Percentiles rank a stretch among this genome's conserved stretches.
Conservation (phyloP, 257 asterid genomes). For the Nicotiana tabacum region DNA sequence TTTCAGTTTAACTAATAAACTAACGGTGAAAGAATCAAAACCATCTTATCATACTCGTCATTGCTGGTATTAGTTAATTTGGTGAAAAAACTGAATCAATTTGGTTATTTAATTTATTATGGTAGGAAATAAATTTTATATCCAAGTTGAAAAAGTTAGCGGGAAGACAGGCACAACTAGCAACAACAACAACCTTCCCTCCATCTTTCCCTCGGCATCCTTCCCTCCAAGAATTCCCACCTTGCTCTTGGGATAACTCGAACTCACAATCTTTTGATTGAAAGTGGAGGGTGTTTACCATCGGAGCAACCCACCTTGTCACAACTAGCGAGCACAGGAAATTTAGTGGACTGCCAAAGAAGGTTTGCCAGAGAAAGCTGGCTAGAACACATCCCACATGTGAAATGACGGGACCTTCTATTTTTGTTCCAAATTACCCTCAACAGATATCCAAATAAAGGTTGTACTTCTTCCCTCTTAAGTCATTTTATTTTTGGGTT, state of each 20-base stretch:
- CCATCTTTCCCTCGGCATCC: too few relatives aligned
- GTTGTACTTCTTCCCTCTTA: background rate
- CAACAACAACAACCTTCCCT: background rate
- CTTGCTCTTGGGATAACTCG: too few relatives aligned
- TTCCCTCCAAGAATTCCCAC: too few relatives aligned
- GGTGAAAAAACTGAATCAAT: background rate
- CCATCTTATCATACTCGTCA: background rate
- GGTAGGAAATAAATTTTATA: background rate
- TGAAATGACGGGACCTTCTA: constrained; percentile 27
- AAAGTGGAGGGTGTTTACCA: too few relatives aligned
- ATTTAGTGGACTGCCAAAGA: constrained; percentile 2
- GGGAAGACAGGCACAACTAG: constrained; percentile 22
- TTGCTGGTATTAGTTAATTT: constrained; percentile 13
- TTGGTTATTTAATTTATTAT: background rate
- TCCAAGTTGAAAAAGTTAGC: constrained; percentile 21
- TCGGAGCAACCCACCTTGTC: too few relatives aligned
- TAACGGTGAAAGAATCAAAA: background rate
- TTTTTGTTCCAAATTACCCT: constrained; percentile 28
- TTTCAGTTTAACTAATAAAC: too few relatives aligned
- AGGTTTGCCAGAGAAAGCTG: constrained; percentile 43
- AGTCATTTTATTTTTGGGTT: too few relatives aligned
- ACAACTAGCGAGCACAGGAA: constrained; percentile 34
- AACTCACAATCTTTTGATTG: too few relatives aligned
- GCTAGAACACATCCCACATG: constrained; percentile 38
- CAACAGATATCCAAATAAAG: background rate